Evolutionary conservation across 495 filamentous ascomycete genomes (phyloP).

Genomic region (Penicillium subrubescens): DNA sequence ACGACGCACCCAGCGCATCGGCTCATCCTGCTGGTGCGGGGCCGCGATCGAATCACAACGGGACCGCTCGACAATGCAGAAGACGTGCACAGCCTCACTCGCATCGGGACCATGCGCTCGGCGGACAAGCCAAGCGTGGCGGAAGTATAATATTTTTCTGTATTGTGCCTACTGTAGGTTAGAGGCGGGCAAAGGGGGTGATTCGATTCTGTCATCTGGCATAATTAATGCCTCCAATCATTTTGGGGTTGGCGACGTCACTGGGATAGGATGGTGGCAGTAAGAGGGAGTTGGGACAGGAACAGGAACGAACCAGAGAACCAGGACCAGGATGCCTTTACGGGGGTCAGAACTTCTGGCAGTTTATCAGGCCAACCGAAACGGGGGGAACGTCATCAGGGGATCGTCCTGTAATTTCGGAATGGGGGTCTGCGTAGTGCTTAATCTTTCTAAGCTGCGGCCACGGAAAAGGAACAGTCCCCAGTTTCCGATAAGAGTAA

Average conservation of each 20-base stretch:
- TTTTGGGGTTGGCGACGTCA: not conserved
- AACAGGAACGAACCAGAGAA: not conserved
- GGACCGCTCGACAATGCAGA: not conserved
- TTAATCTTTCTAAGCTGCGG: slow-evolving; percentile 28
- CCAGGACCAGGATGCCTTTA: not conserved
- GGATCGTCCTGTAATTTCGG: slow-evolving; percentile 17
- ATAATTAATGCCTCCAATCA: not conserved
- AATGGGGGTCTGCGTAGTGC: slow-evolving; percentile 21
- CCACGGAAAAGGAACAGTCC: slow-evolving; percentile 29
- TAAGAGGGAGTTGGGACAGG: not conserved
- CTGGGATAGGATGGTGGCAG: not conserved
- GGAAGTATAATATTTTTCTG: slow-evolving; percentile 1
- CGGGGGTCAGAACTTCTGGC: not conserved
- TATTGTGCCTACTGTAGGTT: not conserved
- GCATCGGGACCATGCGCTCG: slow-evolving; percentile 5
- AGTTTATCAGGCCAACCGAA: not conserved
- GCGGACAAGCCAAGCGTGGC: slow-evolving; percentile 13
- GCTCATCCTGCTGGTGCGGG: slow-evolving; percentile 25
- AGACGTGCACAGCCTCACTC: slow-evolving; percentile 29
- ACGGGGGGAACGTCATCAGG: slow-evolving; percentile 24
- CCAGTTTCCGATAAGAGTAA: slow-evolving; percentile 6
- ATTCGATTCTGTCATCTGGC: not conserved
- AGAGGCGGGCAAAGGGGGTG: not conserved
- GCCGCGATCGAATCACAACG: slow-evolving; percentile 26
- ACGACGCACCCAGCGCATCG: slow-evolving; percentile 22